Percentiles rank a stretch among this genome's conserved stretches.
Evolutionary conservation across 495 filamentous ascomycete species (phyloP).

Genomic region (Cladorrhinum samala): DNA sequence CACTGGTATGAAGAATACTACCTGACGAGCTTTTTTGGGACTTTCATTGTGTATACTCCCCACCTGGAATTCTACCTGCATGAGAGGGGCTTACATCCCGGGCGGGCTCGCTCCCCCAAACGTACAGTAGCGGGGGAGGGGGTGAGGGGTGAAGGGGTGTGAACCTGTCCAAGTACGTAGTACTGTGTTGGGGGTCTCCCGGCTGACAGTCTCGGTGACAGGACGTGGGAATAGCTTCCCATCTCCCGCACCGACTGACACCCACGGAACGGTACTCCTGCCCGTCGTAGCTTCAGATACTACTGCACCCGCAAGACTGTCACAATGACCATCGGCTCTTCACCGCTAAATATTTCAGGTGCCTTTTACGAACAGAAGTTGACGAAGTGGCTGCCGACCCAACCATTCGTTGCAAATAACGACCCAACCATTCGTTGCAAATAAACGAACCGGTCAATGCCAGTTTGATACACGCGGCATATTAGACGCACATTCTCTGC

Average conservation of each 20-base stretch:
- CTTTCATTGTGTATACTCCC: neutral
- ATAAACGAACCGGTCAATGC: constrained; percentile 8
- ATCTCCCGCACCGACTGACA: constrained; percentile 1
- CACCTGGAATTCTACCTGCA: neutral
- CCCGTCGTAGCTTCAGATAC: constrained; percentile 4
- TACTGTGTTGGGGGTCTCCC: neutral
- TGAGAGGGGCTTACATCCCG: neutral
- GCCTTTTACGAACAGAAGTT: neutral
- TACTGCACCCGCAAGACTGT: constrained; percentile 4
- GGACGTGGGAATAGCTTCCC: constrained; percentile 22
- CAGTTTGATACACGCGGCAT: neutral
- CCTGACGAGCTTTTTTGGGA: neutral
- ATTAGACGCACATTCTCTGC: constrained; percentile 16
- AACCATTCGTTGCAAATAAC: constrained; percentile 1
- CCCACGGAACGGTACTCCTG: neutral
- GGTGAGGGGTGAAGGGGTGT: neutral
- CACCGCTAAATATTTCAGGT: constrained; percentile 17
- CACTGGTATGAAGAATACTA: neutral
- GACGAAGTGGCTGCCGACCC: constrained; percentile 15
- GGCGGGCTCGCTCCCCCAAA: neutral
- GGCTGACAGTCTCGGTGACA: constrained; percentile 3
- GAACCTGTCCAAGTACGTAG: neutral
- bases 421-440: neutral
- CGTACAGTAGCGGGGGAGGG: neutral
- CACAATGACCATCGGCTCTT: constrained; percentile 5